Percentiles rank a stretch among this genome's conserved stretches.
Conservation (phyloP, 306 rosid genomes). For the Amphicarpaea edgeworthii region DNA sequence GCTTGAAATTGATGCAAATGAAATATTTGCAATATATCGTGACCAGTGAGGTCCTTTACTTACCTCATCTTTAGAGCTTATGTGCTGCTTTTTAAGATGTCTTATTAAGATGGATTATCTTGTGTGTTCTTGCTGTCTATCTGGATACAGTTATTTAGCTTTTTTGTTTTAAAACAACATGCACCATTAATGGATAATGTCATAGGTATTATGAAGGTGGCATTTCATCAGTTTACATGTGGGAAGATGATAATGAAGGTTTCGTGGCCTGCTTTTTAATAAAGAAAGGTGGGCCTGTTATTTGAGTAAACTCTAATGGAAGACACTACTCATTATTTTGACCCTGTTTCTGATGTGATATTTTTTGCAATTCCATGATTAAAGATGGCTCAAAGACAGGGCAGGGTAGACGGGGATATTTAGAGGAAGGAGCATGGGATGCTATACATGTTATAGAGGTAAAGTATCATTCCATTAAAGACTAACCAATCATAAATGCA, state of each 20-base stretch:
- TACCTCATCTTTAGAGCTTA: conserved; percentile 64
- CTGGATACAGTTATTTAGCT: conserved; percentile 8
- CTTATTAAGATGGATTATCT: conserved; percentile 23
- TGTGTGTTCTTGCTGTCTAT: conserved; percentile 33
- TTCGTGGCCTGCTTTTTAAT: conserved; percentile 90
- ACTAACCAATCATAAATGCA: conserved; percentile 7
- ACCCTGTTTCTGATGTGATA: conserved; percentile 43
- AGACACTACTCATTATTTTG: conserved; percentile 35
- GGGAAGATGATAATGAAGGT: conserved; percentile 95
- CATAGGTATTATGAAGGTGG: conserved; percentile 99
- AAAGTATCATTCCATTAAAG: conserved; percentile 33
- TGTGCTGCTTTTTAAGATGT: conserved; percentile 13
- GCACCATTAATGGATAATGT: conserved; percentile 63
- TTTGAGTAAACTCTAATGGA: conserved; percentile 33
- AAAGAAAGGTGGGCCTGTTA: conserved; percentile 75
- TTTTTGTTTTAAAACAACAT: conserved; percentile 43
- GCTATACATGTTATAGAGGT: conserved; percentile 99
- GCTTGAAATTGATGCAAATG: conserved; percentile 95
- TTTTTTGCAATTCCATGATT: conserved; percentile 52
- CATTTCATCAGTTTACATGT: conserved; percentile 96
- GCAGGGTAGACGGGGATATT: conserved; percentile 90
- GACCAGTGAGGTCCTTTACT: conserved; percentile 99
- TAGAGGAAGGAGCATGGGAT: conserved; percentile 99
- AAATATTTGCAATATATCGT: conserved; percentile 90
- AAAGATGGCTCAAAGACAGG: conserved; percentile 97